Evolutionary conservation across 257 asterid genomes (phyloP), one percentile per base, ranked within the genome.

Genomic region (Pogostemon cablin): DNA sequence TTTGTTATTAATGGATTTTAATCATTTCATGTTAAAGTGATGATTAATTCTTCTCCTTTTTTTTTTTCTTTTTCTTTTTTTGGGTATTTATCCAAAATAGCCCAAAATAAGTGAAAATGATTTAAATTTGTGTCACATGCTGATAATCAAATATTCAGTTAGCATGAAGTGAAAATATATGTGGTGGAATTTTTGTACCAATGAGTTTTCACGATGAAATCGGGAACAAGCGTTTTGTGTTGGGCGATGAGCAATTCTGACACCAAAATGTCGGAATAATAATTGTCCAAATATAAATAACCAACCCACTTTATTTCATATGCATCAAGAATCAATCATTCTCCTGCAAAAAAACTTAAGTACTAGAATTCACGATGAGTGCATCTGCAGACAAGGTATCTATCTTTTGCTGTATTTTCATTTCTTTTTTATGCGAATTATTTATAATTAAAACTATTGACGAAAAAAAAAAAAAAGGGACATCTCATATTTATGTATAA

Each of bases 371-470:
- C 37, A n/a, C 71, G 72, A 67, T 84, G 89, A 83, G 58, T 75
- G 49, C 80, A 55, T 70, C 80, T 55, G 48, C 82, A 32, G 68
- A 72, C 64, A 65, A 62, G 83, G 95, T 88, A 81, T 25, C 50
- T 55, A 67, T 48, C 50, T 44, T n/a, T 53, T 17, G 63, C 39
- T 67, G 10, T 62, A 37, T 15, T 0, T 53, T 54, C n/a, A 25
- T 37, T 40, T 12, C 17, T 5, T 17, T 64, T 32, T 44, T 55
- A 6, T 2, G 1, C 32, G 32, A 25, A 25, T 25, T 25, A 25
- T 25, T 25, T 25, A 1, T 25, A 25, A 25, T 1, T 25, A 25
- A 25, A 25, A 25, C 32, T 25, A 25, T 25, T 25, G 17, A 15
- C 1, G 32, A 1, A 25, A 25, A 25, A 25, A 25, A 25, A 25